phyloP scores from a whole-genome alignment of 257 asterid genomes.

The Ehretia macrophylla region DNA sequence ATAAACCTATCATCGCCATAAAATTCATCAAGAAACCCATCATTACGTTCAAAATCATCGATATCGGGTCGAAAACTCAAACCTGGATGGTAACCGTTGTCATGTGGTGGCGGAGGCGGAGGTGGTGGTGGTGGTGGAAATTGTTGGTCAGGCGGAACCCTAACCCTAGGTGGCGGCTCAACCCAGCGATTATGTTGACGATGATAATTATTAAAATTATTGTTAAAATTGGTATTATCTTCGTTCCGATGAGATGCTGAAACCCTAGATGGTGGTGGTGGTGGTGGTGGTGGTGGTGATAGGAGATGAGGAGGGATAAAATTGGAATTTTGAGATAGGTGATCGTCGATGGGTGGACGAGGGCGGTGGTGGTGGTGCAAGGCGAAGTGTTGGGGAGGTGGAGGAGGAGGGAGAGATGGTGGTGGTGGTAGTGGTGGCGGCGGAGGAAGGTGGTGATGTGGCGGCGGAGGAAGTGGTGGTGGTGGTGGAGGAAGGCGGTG shows the following conservation, averaged over 20 bases:
- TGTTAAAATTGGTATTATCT: neutral
- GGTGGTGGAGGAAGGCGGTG: conserved; percentile 27
- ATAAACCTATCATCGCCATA: conserved; percentile 9
- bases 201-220: neutral
- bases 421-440: conserved; percentile 25
- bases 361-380: conserved; percentile 21
- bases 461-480: conserved; percentile 33
- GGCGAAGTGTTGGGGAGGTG: conserved; percentile 26
- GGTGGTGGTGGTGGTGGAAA: conserved; percentile 11
- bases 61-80: neutral
- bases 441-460: conserved; percentile 21
- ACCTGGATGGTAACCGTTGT: neutral
- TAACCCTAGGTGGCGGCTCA: conserved; percentile 4
- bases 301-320: conserved; percentile 32
- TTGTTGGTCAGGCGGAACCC: conserved; percentile 5
- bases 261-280: conserved; percentile 28
- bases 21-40: conserved; percentile 25
- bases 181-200: neutral
- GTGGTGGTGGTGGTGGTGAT: conserved; percentile 16
- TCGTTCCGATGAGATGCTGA: neutral
- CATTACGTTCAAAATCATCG: conserved; percentile 18
- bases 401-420: conserved; percentile 14
- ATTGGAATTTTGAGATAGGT: conserved; percentile 26
- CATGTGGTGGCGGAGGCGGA: neutral
- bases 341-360: conserved; percentile 9